These are phyloP conservation scores for Trypethelium eluteriae DNA, from an alignment of 495 filamentous ascomycete species.

Conservation along the genomic window DNA sequence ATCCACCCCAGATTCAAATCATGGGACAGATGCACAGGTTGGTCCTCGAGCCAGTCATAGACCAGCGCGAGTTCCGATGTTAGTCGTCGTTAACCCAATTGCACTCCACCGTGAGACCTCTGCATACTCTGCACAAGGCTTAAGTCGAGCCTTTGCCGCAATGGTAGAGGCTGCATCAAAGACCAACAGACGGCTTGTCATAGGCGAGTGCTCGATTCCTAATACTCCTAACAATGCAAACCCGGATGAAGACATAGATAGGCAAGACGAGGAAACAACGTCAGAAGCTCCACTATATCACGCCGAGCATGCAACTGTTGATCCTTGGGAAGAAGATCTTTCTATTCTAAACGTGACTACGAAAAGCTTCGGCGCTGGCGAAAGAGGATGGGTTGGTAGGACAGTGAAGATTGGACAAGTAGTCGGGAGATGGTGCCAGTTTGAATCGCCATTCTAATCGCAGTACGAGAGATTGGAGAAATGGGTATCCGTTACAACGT, in stretches of 20 bases:
- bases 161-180: constrained; percentile 56
- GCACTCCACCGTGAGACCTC: constrained; percentile 61
- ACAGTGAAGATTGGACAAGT: constrained; percentile 59
- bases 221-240: background rate
- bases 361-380: constrained; percentile 41
- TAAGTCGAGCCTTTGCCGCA: constrained; percentile 59
- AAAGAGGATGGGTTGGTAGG: constrained; percentile 56
- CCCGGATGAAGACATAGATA: constrained; percentile 16
- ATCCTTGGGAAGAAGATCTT: constrained; percentile 35
- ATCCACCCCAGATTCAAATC: constrained; percentile 21
- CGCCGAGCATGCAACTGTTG: background rate
- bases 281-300: constrained; percentile 25
- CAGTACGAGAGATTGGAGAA: background rate
- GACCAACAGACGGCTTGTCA: constrained; percentile 20
- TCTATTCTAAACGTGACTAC: constrained; percentile 37
- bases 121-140: constrained; percentile 77
- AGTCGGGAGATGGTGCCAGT: constrained; percentile 65
- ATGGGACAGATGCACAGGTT: constrained; percentile 2
- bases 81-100: constrained; percentile 61
- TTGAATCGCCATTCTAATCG: constrained; percentile 31
- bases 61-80: constrained; percentile 28
- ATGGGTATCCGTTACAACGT: background rate
- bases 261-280: constrained; percentile 18
- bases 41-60: constrained; percentile 1
- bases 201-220: constrained; percentile 26